Evolutionary conservation across 2,329 filamentous ascomycete species (phyloP).

Genomic region (Botryosphaeria agaves): DNA sequence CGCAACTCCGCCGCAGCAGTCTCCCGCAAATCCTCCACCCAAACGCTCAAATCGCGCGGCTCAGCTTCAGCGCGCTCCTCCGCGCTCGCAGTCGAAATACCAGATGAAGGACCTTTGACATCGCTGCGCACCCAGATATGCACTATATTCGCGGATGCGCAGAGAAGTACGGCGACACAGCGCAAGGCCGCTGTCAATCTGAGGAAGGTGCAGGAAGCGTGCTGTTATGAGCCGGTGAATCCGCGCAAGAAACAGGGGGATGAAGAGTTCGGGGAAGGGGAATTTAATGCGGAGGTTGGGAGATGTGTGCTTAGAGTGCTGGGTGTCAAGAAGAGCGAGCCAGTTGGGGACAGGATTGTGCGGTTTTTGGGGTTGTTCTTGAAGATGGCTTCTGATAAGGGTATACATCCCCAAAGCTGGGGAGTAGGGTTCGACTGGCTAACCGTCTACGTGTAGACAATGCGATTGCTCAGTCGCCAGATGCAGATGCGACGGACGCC

Average conservation of each 20-base stretch:
- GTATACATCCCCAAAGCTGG: slow-evolving; percentile 21
- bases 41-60: slow-evolving; percentile 20
- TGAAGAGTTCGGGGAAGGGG: slow-evolving; percentile 61
- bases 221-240: slow-evolving; percentile 38
- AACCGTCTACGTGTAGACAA: too few species aligned
- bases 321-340: slow-evolving; percentile 80
- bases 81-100: slow-evolving; percentile 29
- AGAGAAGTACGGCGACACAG: slow-evolving; percentile 78
- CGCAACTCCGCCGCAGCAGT: slow-evolving; percentile 18
- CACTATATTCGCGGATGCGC: slow-evolving; percentile 41
- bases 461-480: slow-evolving; percentile 41
- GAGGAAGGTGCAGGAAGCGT: slow-evolving; percentile 79
- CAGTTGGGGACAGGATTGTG: slow-evolving; percentile 69
- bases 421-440: too few species aligned
- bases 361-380: slow-evolving; percentile 81
- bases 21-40: slow-evolving; percentile 23
- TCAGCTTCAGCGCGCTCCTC: slow-evolving; percentile 24
- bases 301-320: slow-evolving; percentile 70
- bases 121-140: slow-evolving; percentile 58
- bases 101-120: slow-evolving; percentile 54
- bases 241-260: slow-evolving; percentile 34
- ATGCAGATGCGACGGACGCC: slow-evolving; percentile 50
- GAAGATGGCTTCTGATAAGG: slow-evolving; percentile 46
- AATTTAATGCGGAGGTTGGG: slow-evolving; percentile 75
- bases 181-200: slow-evolving; percentile 76